Percentiles rank a stretch among this genome's conserved stretches.
These are phyloP conservation scores for Neofusicoccum kwambonambiense DNA, from an alignment of 2,329 filamentous ascomycete species.

Conservation along the genomic window DNA sequence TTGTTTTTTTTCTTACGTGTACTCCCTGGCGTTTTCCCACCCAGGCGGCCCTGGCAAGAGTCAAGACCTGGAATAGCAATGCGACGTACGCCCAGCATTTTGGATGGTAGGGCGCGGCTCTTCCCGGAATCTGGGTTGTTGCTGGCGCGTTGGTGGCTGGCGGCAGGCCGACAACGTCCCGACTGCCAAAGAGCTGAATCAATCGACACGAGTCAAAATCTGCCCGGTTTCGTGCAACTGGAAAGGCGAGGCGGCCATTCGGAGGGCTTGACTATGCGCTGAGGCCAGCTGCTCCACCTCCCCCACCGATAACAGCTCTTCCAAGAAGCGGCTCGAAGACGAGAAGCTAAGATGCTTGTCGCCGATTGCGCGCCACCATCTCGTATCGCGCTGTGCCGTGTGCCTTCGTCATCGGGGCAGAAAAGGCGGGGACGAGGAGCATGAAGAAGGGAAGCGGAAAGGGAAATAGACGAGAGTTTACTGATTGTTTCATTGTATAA, in stretches of 20 bases:
- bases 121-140: slow-evolving; percentile 1
- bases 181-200: neutral
- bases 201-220: slow-evolving; percentile 3
- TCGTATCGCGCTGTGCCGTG: neutral
- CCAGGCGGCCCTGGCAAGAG: neutral
- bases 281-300: neutral
- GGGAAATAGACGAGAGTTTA: neutral
- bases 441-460: neutral
- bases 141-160: neutral
- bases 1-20: neutral
- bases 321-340: neutral
- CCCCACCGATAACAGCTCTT: neutral
- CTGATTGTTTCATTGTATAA: slow-evolving; percentile 5
- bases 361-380: neutral
- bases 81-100: slow-evolving; percentile 1
- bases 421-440: neutral
- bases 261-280: neutral
- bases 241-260: slow-evolving; percentile 3
- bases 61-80: neutral
- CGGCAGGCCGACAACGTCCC: neutral
- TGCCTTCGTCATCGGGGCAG: neutral
- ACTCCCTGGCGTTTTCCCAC: neutral
- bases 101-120: neutral
- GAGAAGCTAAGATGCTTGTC: neutral
- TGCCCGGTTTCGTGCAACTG: neutral